Evolutionary conservation across 345 rosid species (phyloP), one percentile per base, ranked within the genome.

Genomic region (Reutealis trisperma): DNA sequence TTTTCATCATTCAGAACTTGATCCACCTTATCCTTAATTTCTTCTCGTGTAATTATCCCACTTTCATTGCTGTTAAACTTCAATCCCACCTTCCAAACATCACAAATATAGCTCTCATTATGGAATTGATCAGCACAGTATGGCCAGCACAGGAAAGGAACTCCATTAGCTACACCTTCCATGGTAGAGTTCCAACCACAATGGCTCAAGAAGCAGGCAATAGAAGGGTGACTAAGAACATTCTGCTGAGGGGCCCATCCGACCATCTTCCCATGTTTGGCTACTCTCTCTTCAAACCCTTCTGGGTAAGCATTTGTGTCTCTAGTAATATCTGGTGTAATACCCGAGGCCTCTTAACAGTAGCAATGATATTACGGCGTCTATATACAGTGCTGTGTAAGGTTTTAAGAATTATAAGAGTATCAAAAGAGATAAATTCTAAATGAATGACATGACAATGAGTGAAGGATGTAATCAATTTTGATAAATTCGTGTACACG

Each of bases 21-120:
- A 30, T 67, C 70, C 70, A 42, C 71, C 71, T 67, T 67, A 45
- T 67, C 12, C 54, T 68, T 24, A 24, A 68, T 24, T 22, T 68
- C 57, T 22, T 68, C 71, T 12, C 71, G 21, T 1, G 6, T 22
- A 10, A 68, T 47, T 19, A 45, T 68, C 37, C 71, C 71, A 47
- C 13, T 22, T 45, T 68, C 32, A 13, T 45, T 27, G 8, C 34
- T 19, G 4, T 68, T 47, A 14, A 68, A 68, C 19, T 47, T 68
- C 71, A 68, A 4, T 13, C 71, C 71, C 37, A 68, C 71, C n/a
- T 12, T 45, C 57, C 72, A 25, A 19, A 24, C 41, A 8, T 69
- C 59, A 69, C 37, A 25, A 69, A 69, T 49, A 19, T 49, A 69
- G 13, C 45, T 70, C 25, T 52, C 61, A 70, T 32, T 12, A 52